Base-by-base conservation (phyloP, 2,329 filamentous ascomycete genomes). In the Ceratocystis ficicola region DNA sequence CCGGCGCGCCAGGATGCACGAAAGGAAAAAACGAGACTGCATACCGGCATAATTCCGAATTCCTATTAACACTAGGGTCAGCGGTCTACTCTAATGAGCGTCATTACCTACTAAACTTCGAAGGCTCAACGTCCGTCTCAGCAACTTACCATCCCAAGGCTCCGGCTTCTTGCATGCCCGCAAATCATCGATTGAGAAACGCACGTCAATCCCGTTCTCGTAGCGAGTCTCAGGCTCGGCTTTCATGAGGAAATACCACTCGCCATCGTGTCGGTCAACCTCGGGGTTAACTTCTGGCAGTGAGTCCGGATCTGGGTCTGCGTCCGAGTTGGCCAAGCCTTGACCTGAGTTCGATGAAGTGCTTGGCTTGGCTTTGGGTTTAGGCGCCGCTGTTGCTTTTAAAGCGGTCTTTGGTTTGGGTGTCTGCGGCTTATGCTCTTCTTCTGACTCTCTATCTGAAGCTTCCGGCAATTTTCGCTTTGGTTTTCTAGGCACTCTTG, bases 141-240 rank as follows among this genome's bases (percentile, higher is more conserved):
- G 36, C 6, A 44, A 79, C 83, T 73, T 77, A 89, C 90, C 94
- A 76, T 95, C 88, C 94, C 94, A 99, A 0, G 89, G 86, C 73
- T 97, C 93, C 1, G 93, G 90, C 71, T 83, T 81, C 0, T 79
- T 85, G 71, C 84, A 87, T 0, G 83, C 82, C 15, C 83, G 81
- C 44, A 99, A 77, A 73, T 97, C 92, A 71, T 97, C 91, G 71
- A 99, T 96, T 0, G 91, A 95, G 76, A 97, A 99, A 70, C 85
- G 88, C 59, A 96, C 90, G 73, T 97, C 92, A 63, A 89, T 79
- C 0, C 91, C 93, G 65, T 91, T 93, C 73, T 95, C 90, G 17
- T 91, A 77, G 5, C 94, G 87, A 3, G 90, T 85, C 71, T 95
- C 89, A 0, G 94, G 93, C 76, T 99, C 89, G 0, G 89, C 89